Base-by-base conservation (phyloP, 176 grass and related monocot species). In the Puccinellia tenuiflora region DNA sequence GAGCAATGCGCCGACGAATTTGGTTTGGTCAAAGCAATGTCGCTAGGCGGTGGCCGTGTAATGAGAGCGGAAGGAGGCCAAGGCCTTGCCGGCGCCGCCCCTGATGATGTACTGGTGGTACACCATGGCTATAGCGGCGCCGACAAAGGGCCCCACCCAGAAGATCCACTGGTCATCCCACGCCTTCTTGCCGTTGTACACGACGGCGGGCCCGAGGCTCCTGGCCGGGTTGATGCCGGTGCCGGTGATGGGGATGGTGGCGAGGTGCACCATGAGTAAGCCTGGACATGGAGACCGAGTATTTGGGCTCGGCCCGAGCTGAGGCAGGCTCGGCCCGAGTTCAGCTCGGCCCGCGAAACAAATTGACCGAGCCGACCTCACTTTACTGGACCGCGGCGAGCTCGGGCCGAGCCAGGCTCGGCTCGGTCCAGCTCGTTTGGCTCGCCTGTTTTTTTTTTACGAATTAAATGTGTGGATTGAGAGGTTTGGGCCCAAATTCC, bases 31-130 rank as follows among this genome's bases (percentile, higher is more conserved):
- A 17, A 35, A 65, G 2, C 3, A 21, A 65, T 3, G 8, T 63
- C 25, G 8, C 22, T 61, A 68, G 35, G 73, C 50, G 5, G 52
- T 37, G 8, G 52, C n/a, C 50, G 29, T 43, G 71, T 75, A 45
- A 72, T 65, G 81, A 47, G 51, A 57, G 60, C 79, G 59, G 50
- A 73, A 71, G 43, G 86, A 88, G 9, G 75, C 75, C 0, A 84
- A 20, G 0, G 86, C 86, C 81, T 88, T 88, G 66, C 64, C 73
- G 0, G 86, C 80, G 18, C 38, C 64, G 51, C 40, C 80, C 75
- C 86, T 45, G 63, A 88, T 80, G 17, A 88, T n/a, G 24, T 72
- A 72, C 42, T 88, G 73, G 74, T 88, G 86, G 74, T 88, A 88
- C n/a, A 88, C 1, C 74, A 78, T 63, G 42, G 86, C 86, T 4